phyloP scores from a whole-genome alignment of 2,329 filamentous ascomycete genomes.

The Stylonectria norvegica region DNA sequence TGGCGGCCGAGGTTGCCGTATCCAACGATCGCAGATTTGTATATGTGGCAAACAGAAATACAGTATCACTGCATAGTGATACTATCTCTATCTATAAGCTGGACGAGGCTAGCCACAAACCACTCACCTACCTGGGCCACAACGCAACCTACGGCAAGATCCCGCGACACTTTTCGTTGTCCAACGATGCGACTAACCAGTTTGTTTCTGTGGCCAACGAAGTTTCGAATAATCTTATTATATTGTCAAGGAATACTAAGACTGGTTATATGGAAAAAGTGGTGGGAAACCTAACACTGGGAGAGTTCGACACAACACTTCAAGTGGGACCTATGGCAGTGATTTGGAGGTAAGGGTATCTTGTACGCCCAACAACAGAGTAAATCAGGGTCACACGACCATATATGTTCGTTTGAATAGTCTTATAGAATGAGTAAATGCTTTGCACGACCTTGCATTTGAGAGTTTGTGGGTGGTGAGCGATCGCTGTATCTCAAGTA shows the following conservation, averaged over 20 bases:
- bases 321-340: neutral
- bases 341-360: neutral
- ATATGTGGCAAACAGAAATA: neutral
- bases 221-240: neutral
- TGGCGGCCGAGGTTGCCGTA: neutral
- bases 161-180: constrained; percentile 1
- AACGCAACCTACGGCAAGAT: neutral
- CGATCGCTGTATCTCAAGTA: too few relatives aligned
- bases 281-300: neutral
- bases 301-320: neutral
- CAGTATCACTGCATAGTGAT: neutral
- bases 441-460: too few relatives aligned
- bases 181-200: neutral
- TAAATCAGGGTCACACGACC: too few relatives aligned
- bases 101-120: neutral
- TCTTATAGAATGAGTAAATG: too few relatives aligned
- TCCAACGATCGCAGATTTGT: neutral
- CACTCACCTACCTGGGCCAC: neutral
- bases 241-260: neutral
- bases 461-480: too few relatives aligned
- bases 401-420: too few relatives aligned
- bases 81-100: neutral
- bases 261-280: neutral
- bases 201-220: neutral
- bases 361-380: too few relatives aligned